Conservation (phyloP, 129 eudicot species). For the Erigeron canadensis region DNA sequence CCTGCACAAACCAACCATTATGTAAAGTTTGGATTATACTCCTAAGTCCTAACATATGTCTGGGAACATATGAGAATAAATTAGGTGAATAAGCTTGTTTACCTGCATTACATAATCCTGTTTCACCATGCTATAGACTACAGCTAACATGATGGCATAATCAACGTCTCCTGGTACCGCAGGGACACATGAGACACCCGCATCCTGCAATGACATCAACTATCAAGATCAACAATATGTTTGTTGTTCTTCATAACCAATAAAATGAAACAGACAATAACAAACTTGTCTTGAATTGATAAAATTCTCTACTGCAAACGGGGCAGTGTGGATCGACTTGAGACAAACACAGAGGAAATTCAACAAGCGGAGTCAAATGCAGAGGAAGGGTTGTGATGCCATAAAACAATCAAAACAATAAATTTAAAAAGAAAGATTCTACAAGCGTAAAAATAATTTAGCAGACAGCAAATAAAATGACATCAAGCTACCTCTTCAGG, state of each 20-base stretch:
- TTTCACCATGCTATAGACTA: slow-evolving; percentile 68
- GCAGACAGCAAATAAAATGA: neutral
- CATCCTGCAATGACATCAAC: slow-evolving; percentile 37
- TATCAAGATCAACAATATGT: neutral
- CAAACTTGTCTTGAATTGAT: neutral
- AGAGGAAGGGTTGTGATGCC: neutral
- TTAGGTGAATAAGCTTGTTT: slow-evolving; percentile 1
- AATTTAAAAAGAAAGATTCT: neutral
- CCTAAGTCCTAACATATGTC: slow-evolving; percentile 1
- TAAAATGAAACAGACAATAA: neutral
- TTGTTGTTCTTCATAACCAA: neutral
- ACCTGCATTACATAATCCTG: slow-evolving; percentile 88
- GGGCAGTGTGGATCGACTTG: neutral
- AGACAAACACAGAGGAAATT: neutral
- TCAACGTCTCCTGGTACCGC: slow-evolving; percentile 39
- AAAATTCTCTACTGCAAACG: neutral
- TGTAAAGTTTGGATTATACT: neutral
- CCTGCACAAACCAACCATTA: slow-evolving; percentile 40
- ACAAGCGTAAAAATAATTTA: neutral
- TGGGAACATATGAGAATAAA: neutral
- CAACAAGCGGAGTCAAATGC: neutral
- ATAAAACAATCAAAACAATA: slow-evolving; percentile 4
- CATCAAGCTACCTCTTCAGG: slow-evolving; percentile 34
- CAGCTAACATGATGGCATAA: slow-evolving; percentile 61
- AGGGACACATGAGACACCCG: slow-evolving; percentile 28